Evolutionary conservation across 2,329 filamentous ascomycete species (phyloP).

Genomic region (Thelonectria rubi): DNA sequence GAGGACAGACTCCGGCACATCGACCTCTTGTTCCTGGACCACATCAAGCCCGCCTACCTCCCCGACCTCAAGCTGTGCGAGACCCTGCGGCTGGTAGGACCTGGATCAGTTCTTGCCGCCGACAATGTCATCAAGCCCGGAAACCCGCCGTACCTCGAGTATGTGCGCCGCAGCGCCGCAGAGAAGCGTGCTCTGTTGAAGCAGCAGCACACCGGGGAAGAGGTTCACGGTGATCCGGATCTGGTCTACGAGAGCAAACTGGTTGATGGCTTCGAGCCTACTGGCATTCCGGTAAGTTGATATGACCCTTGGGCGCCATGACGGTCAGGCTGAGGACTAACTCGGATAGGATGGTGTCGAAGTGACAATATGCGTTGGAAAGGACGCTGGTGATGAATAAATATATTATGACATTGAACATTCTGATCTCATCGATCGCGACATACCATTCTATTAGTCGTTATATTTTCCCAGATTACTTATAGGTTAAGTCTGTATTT

Average conservation of each 20-base stretch:
- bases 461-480: no score
- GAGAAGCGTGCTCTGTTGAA: conserved; percentile 59
- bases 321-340: conserved; percentile 18
- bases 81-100: conserved; percentile 69
- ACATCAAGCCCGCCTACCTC: conserved; percentile 80
- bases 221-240: conserved; percentile 65
- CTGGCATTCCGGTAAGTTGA: conserved; percentile 67
- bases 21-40: conserved; percentile 81
- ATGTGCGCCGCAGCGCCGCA: conserved; percentile 70
- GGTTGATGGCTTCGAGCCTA: conserved; percentile 72
- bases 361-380: conserved; percentile 65
- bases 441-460: no score
- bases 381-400: conserved; percentile 25
- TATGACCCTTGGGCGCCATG: background rate
- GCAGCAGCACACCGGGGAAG: conserved; percentile 54
- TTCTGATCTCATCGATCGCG: no score
- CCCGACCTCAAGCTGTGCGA: conserved; percentile 82
- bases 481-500: no score
- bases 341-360: conserved; percentile 68
- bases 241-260: conserved; percentile 72
- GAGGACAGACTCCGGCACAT: conserved; percentile 65
- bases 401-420: no score
- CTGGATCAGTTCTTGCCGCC: conserved; percentile 71
- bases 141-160: conserved; percentile 75
- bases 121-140: conserved; percentile 78